Conservation (phyloP, 2,329 filamentous ascomycete genomes). For the Aotearoamyces nothofagi region DNA sequence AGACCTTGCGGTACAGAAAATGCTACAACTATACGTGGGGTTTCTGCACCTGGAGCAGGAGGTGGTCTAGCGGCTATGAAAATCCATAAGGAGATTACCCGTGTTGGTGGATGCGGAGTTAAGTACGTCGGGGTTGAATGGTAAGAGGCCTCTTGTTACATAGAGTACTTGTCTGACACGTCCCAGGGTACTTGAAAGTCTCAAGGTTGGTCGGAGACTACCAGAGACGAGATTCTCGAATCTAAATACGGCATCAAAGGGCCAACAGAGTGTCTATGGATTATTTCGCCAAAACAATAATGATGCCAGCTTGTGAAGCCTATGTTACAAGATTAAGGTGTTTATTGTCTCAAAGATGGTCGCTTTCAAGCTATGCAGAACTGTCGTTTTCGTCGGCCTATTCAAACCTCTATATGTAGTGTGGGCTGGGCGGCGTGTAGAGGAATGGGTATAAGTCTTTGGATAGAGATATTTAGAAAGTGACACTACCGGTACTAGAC, state of each 20-base stretch:
- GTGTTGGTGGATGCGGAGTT: slow-evolving; percentile 50
- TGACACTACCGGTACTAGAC: no score
- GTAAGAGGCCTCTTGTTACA: slow-evolving; percentile 26
- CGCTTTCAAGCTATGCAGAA: no score
- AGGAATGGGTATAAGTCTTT: no score
- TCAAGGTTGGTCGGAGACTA: slow-evolving; percentile 59
- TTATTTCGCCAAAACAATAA: no score
- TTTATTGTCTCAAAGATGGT: no score
- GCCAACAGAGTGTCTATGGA: slow-evolving; percentile 49
- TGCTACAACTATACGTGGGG: background rate
- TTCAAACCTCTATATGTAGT: no score
- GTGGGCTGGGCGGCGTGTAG: no score
- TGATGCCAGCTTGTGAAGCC: no score
- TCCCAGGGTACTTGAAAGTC: slow-evolving; percentile 63
- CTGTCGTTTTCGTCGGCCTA: no score
- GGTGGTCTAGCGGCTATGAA: slow-evolving; percentile 67
- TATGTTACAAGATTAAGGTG: no score
- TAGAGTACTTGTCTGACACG: background rate
- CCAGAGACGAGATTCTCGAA: slow-evolving; percentile 58
- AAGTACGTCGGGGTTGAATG: slow-evolving; percentile 75
- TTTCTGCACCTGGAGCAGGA: slow-evolving; percentile 38
- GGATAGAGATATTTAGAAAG: no score
- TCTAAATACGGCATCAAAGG: slow-evolving; percentile 42
- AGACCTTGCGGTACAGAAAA: slow-evolving; percentile 27
- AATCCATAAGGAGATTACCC: slow-evolving; percentile 63